Evolutionary conservation across 805 yeast species (phyloP), one percentile per base, ranked within the genome.

Genomic region (Lachancea kluyveri): DNA sequence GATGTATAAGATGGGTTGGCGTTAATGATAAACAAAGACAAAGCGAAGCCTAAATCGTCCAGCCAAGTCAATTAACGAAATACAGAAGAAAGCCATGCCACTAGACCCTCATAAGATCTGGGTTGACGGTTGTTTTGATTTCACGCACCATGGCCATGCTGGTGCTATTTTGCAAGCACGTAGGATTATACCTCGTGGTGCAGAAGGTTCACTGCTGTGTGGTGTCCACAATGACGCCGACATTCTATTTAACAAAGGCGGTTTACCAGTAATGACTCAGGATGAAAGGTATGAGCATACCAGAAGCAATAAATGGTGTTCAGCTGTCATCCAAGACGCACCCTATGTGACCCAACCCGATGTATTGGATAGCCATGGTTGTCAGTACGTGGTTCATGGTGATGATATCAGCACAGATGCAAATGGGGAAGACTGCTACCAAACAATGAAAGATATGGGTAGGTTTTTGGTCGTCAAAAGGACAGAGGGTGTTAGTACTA

Each of bases 121-220:
- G 98, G 76, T 92, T 17, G 98, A 92, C 57, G 98, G 98, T 0
- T 92, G 98, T 55, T 92, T 92, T 60, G 98, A 92, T 58, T 92
- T 92, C 62, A 85, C 95, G 24, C 98, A 92, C 56, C 97, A 92
- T 52, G 97, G 94, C 15, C 98, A 92, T 50, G 94, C 96, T 3
- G 96, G 96, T 18, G 98, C 97, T 13, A 77, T 92, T 73, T 61
- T 84, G 35, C 98, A 92, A 56, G 96, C 98, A 1, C 70, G 94
- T 23, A 84, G 79, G 46, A 68, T 82, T 11, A 95, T 95, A 7
- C 68, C 87, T 25, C 74, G 63, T 35, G 95, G 85, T 8, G 21
- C 39, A 17, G 26, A 22, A 13, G 30, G 36, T 5, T 28, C 28
- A 8, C 35, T 52, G 24, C 30, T 39, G 12, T 50, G 56, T 29